These are phyloP conservation scores for Scheffersomyces stambukii DNA, from an alignment of 1,139 yeast species.

Conservation along the genomic window DNA sequence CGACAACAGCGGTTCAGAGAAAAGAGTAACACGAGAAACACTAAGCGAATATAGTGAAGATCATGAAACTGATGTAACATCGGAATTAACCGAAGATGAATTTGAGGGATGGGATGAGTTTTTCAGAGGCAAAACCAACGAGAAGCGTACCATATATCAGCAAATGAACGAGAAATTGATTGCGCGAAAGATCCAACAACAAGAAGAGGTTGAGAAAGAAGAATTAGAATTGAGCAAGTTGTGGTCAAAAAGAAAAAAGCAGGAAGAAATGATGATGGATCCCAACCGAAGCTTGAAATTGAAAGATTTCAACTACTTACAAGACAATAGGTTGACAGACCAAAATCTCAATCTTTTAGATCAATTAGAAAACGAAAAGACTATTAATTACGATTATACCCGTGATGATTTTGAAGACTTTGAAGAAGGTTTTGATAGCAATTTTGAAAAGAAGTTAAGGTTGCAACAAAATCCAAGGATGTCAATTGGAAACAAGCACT, in stretches of 20 bases:
- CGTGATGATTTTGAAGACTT: conserved; percentile 38
- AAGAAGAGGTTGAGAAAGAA: conserved; percentile 33
- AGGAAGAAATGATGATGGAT: conserved; percentile 15
- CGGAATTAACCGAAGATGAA: conserved; percentile 38
- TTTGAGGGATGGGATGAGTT: conserved; percentile 40
- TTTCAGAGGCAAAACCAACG: conserved; percentile 30
- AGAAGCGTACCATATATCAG: conserved; percentile 32
- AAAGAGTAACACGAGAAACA: conserved; percentile 14
- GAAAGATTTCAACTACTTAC: conserved; percentile 27
- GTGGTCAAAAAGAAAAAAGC: conserved; percentile 8
- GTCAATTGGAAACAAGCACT: too few relatives aligned
- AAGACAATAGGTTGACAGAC: conserved; percentile 12
- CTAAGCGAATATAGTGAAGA: conserved; percentile 37
- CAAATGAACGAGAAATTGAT: conserved; percentile 18
- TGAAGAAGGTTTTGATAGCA: conserved; percentile 30
- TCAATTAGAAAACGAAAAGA: conserved; percentile 29
- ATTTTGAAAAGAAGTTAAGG: conserved; percentile 10
- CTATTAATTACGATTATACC: conserved; percentile 35
- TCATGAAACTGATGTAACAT: conserved; percentile 38
- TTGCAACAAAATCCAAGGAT: conserved; percentile 2
- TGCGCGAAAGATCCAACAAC: conserved; percentile 24
- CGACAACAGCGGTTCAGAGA: conserved; percentile 5
- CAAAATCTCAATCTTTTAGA: conserved; percentile 19
- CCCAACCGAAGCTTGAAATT: conserved; percentile 24
- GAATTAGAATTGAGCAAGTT: conserved; percentile 24